Evolutionary conservation across 179 eudicot species (phyloP), one percentile per base, ranked within the genome.

Genomic region (Pouteria campechiana): DNA sequence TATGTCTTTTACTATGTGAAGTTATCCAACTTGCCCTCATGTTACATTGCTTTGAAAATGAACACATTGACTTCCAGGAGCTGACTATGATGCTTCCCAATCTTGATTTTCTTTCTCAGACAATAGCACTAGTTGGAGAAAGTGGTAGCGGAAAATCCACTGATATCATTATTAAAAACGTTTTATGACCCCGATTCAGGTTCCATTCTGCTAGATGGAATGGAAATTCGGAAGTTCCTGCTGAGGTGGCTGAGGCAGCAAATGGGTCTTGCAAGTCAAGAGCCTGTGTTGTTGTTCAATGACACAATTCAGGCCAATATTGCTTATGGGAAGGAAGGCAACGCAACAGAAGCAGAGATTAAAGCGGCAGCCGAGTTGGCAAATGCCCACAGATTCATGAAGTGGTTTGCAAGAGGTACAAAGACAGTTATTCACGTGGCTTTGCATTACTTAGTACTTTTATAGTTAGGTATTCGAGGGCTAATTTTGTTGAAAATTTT

Each of bases 121-220:
- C 62, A 7, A 70, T 74, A 25, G 81, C 76, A 33, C 54, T 74
- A 0, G 81, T 74, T n/a, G 81, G 77, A 16, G 74, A 70, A 57
- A 66, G 77, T 41, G 77, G 77, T 47, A 55, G 71, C 25, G 77
- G 77, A 7, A 74, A 74, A 55, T 70, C 77, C 10, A 74, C 71
- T 70, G 24, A 63, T 74, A 13, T 66, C 74, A 3, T 38, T 74
- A 11, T 31, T 70, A 17, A 62, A 66, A 50, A 66, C 76, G 41
- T 74, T 74, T 32, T 74, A 70, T 42, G 76, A 74, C 18, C 67
- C 69, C 3, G 68, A 58, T 16, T 65, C 70, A 0, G 80, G 76
- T 25, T n/a, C n/a, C 0, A 69, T 74, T 12, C 44, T 34, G n/a
- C 32, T 69, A 3, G 80, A 74, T 42, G 80, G 76, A 11, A 45